phyloP scores from a whole-genome alignment of 148 eudicot genomes.

The Cornus controversa region DNA sequence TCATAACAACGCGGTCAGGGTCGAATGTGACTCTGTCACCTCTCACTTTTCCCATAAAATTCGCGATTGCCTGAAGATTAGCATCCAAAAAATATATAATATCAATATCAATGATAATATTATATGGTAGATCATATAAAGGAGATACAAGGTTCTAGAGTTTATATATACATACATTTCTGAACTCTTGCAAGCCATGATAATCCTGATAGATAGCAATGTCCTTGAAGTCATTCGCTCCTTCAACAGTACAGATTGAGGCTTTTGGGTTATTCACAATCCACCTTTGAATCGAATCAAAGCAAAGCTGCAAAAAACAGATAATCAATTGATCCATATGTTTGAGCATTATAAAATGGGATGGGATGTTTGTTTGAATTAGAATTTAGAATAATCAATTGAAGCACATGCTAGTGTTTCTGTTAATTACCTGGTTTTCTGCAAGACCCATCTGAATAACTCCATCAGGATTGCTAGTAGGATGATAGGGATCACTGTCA shows the following conservation, averaged over 20 bases:
- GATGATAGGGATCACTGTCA: conserved; percentile 44
- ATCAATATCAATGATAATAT: background rate
- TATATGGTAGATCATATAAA: background rate
- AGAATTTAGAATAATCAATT: no score
- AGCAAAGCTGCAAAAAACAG: conserved; percentile 43
- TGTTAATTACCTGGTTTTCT: conserved; percentile 56
- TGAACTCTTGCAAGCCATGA: conserved; percentile 62
- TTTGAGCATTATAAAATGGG: background rate
- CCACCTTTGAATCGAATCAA: conserved; percentile 57
- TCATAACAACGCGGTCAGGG: conserved; percentile 54
- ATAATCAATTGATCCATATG: background rate
- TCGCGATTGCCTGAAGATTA: conserved; percentile 43
- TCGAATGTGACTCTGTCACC: conserved; percentile 45
- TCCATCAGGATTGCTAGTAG: conserved; percentile 37
- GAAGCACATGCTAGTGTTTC: no score
- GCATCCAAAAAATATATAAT: background rate
- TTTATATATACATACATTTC: conserved; percentile 30
- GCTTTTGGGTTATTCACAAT: conserved; percentile 46
- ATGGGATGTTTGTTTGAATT: no score
- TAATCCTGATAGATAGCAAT: conserved; percentile 62
- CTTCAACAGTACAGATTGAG: conserved; percentile 49
- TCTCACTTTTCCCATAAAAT: conserved; percentile 52
- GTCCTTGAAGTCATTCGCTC: conserved; percentile 41
- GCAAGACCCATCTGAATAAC: conserved; percentile 66
- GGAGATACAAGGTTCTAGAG: background rate